Evolutionary conservation across 352 stramenopile species (phyloP).

Genomic region (Phytophthora fragariae): DNA sequence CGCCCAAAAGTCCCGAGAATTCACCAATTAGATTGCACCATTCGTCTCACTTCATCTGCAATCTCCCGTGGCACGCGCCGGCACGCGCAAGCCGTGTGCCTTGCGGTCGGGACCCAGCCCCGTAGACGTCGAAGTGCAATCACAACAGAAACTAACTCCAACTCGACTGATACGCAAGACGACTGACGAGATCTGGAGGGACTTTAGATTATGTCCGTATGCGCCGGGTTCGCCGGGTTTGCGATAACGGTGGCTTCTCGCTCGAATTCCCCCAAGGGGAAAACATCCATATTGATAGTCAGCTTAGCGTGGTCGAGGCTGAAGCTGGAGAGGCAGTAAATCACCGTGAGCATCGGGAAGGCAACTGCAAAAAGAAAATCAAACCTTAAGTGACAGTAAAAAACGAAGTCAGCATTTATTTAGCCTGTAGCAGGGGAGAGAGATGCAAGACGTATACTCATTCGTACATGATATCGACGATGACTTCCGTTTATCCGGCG

Average conservation of each 20-base stretch:
- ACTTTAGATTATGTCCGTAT: conserved; percentile 40
- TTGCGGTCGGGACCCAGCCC: no score
- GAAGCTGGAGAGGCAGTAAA: conserved; percentile 43
- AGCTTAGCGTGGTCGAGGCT: conserved; percentile 34
- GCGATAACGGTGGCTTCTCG: conserved; percentile 30
- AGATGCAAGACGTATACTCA: neutral
- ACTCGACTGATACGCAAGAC: neutral
- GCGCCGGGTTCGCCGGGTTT: conserved; percentile 35
- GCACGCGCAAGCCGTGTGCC: no score
- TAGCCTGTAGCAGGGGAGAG: neutral
- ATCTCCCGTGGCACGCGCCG: no score
- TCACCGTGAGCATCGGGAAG: conserved; percentile 38
- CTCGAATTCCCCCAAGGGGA: conserved; percentile 43
- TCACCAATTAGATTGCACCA: no score
- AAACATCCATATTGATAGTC: conserved; percentile 42
- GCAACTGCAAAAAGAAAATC: conserved; percentile 39
- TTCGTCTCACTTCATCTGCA: no score
- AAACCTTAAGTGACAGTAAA: conserved; percentile 26
- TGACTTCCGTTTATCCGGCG: conserved; percentile 3
- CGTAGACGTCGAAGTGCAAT: no score
- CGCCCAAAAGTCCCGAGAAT: no score
- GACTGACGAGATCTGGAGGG: conserved; percentile 38
- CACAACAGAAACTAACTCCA: neutral
- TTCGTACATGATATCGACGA: conserved; percentile 22
- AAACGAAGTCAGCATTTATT: no score